Conservation (phyloP, 2,329 filamentous ascomycete genomes). For the Fusarium haematococcum region DNA sequence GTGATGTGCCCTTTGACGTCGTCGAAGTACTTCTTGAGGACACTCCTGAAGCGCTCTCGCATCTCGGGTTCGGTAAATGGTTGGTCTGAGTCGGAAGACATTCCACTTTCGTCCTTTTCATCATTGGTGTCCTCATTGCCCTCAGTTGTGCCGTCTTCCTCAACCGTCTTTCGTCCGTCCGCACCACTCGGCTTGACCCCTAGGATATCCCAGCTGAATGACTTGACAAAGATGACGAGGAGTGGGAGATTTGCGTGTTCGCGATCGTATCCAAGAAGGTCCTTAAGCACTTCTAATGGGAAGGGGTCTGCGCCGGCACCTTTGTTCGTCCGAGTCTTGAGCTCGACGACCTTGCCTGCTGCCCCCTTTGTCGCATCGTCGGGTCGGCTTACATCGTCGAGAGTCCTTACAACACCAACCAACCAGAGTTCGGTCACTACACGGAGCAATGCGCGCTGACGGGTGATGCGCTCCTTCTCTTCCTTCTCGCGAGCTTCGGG, state of each 20-base stretch:
- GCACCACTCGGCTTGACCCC: conserved; percentile 78
- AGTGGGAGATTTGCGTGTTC: conserved; percentile 92
- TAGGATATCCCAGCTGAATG: conserved; percentile 94
- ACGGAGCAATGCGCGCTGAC: conserved; percentile 87
- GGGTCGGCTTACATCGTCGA: conserved; percentile 74
- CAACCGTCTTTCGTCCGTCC: conserved; percentile 85
- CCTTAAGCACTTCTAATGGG: conserved; percentile 96
- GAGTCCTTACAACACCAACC: conserved; percentile 85
- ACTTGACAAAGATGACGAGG: conserved; percentile 94
- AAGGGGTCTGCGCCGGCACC: conserved; percentile 86
- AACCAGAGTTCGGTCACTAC: conserved; percentile 98
- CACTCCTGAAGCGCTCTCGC: conserved; percentile 86
- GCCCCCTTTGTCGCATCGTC: conserved; percentile 73
- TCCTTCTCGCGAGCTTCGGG: conserved; percentile 91
- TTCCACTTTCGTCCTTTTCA: conserved; percentile 39
- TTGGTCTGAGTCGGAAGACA: conserved; percentile 67
- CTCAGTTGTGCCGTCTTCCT: conserved; percentile 79
- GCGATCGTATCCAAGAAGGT: conserved; percentile 91
- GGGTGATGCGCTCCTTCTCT: conserved; percentile 89
- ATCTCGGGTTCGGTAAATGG: conserved; percentile 82
- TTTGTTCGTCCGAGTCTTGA: conserved; percentile 67
- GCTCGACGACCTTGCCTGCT: conserved; percentile 71
- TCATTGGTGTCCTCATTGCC: conserved; percentile 56
- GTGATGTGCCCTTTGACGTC: conserved; percentile 90
- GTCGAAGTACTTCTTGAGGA: conserved; percentile 89